These are phyloP conservation scores for Candida pseudofarinosa DNA, from an alignment of 805 yeast genomes.

Conservation along the genomic window DNA sequence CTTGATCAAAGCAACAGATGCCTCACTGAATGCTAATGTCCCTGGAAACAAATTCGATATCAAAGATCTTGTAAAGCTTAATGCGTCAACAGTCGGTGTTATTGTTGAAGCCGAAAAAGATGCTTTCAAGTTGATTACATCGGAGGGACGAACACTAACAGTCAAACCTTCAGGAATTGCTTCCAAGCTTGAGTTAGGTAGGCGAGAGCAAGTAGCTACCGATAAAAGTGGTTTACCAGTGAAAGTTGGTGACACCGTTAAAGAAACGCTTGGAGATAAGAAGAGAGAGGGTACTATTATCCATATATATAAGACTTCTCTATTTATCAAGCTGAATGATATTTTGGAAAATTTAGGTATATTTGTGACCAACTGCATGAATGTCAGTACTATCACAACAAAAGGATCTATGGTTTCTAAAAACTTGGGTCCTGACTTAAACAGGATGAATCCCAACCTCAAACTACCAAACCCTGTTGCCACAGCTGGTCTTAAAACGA, in stretches of 20 bases:
- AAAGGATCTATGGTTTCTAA: slow-evolving; percentile 67
- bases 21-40: slow-evolving; percentile 52
- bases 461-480: slow-evolving; percentile 54
- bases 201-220: slow-evolving; percentile 76
- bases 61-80: slow-evolving; percentile 85
- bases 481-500: slow-evolving; percentile 43
- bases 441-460: slow-evolving; percentile 81
- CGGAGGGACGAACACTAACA: slow-evolving; percentile 71
- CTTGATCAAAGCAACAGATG: slow-evolving; percentile 86
- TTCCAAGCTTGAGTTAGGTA: slow-evolving; percentile 60
- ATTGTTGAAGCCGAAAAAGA: slow-evolving; percentile 88
- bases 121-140: slow-evolving; percentile 70
- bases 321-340: slow-evolving; percentile 78
- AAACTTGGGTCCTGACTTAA: slow-evolving; percentile 60
- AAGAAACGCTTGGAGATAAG: slow-evolving; percentile 61
- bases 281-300: slow-evolving; percentile 84
- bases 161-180: slow-evolving; percentile 81
- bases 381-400: slow-evolving; percentile 79
- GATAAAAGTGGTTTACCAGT: slow-evolving; percentile 83
- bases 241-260: slow-evolving; percentile 88
- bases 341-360: slow-evolving; percentile 86
- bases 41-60: slow-evolving; percentile 76
- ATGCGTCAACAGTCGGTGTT: slow-evolving; percentile 83
- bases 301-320: slow-evolving; percentile 75
- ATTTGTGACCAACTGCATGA: slow-evolving; percentile 71